phyloP scores from a whole-genome alignment of 306 rosid species.

The Ormosia emarginata region DNA sequence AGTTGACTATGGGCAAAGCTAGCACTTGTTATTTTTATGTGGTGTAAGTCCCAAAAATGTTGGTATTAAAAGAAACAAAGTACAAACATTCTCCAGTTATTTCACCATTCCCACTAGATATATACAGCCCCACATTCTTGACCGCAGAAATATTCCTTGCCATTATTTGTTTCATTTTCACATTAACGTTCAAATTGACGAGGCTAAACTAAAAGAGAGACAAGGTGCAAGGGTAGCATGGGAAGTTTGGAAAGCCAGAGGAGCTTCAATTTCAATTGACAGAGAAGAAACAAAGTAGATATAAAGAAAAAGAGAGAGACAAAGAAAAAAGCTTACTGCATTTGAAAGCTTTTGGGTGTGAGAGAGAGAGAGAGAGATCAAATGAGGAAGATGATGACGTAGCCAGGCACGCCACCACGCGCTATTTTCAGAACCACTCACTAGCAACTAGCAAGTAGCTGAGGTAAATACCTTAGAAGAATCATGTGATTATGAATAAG shows the following conservation, averaged over 20 bases:
- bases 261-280: background rate
- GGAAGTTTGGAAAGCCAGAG: background rate
- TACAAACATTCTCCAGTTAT: conserved; percentile 37
- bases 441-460: background rate
- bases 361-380: background rate
- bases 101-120: conserved; percentile 28
- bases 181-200: background rate
- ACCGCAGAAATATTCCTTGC: conserved; percentile 12
- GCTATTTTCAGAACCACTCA: background rate
- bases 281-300: background rate
- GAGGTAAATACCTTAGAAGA: background rate
- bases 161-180: background rate
- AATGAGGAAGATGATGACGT: conserved; percentile 12
- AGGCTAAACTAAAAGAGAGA: background rate
- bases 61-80: conserved; percentile 27
- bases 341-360: background rate
- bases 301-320: background rate
- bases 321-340: background rate
- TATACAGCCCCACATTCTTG: conserved; percentile 28
- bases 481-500: background rate
- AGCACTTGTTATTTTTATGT: background rate
- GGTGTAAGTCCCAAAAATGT: conserved; percentile 23
- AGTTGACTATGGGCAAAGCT: background rate
- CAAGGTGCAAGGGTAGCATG: background rate
- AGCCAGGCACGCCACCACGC: conserved; percentile 18